Percentiles rank a stretch among this genome's conserved stretches.
Evolutionary conservation across 2,329 filamentous ascomycete species (phyloP).

Genomic region (Chalaropsis ovoidea): DNA sequence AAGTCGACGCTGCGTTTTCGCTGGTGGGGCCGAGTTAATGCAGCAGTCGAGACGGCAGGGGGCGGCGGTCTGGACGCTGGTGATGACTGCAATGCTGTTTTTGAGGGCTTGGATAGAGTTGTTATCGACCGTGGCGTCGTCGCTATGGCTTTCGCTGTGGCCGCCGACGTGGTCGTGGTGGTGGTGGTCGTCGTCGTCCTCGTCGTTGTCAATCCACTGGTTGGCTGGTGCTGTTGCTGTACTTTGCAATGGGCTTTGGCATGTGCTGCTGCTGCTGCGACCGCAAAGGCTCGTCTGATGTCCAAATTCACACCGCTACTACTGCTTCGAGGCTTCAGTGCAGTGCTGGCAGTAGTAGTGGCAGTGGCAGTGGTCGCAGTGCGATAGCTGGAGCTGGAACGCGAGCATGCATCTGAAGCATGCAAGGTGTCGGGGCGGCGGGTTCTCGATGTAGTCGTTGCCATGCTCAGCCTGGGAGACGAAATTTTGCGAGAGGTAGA

Average conservation of each 20-base stretch:
- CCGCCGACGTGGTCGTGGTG: too few species aligned
- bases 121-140: not conserved
- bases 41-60: not conserved
- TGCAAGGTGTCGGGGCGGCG: conserved; percentile 16
- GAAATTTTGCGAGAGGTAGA: conserved; percentile 9
- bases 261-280: conserved; percentile 17
- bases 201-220: too few species aligned
- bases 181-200: not conserved
- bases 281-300: conserved; percentile 24
- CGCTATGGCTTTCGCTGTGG: not conserved
- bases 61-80: not conserved
- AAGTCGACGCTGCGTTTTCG: conserved; percentile 22
- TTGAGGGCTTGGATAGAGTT: not conserved
- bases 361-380: conserved; percentile 7
- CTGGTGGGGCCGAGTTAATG: conserved; percentile 12
- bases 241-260: conserved; percentile 14
- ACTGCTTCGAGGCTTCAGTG: conserved; percentile 15
- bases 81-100: not conserved
- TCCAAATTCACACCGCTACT: conserved; percentile 23
- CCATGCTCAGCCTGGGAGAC: conserved; percentile 9
- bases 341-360: conserved; percentile 6
- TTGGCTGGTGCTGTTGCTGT: not conserved
- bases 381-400: conserved; percentile 13
- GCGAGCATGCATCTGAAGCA: conserved; percentile 22
- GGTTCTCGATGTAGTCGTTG: conserved; percentile 20